phyloP scores from a whole-genome alignment of 768 basidiomycete species.

The Termitomyces sp. region DNA sequence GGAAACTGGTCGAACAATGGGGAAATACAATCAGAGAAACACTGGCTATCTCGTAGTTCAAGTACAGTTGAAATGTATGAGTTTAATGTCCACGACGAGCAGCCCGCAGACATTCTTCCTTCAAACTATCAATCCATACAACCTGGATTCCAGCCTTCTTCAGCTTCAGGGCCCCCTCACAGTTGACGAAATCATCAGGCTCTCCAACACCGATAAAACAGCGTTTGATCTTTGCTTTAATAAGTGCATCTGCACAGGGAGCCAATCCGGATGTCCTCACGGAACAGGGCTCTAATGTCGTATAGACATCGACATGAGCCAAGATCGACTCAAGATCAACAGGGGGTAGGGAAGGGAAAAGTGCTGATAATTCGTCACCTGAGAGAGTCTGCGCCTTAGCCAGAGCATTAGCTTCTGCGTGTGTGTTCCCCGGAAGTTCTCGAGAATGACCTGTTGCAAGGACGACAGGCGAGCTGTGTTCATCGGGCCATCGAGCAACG shows the following conservation, averaged over 20 bases:
- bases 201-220: constrained; percentile 90
- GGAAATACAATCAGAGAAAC: constrained; percentile 12
- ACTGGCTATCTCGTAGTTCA: constrained; percentile 11
- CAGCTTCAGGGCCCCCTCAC: constrained; percentile 78
- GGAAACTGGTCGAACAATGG: constrained; percentile 20
- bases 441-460: constrained; percentile 84
- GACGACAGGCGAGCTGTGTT: constrained; percentile 37
- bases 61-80: neutral
- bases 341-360: constrained; percentile 34
- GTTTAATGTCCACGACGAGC: constrained; percentile 58
- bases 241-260: constrained; percentile 82
- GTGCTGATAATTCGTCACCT: constrained; percentile 33
- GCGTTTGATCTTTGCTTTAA: constrained; percentile 60
- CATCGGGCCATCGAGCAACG: constrained; percentile 39
- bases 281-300: constrained; percentile 96
- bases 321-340: constrained; percentile 46
- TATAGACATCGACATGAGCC: constrained; percentile 71
- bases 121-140: constrained; percentile 68
- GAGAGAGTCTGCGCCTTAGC: constrained; percentile 57
- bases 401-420: constrained; percentile 94
- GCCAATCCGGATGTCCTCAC: constrained; percentile 80
- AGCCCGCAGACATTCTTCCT: constrained; percentile 72
- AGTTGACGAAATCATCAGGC: constrained; percentile 91
- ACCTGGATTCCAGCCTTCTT: constrained; percentile 69
- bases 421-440: constrained; percentile 90